These are phyloP conservation scores for Dactylella cylindrospora DNA, from an alignment of 2,329 filamentous ascomycete genomes.

Conservation along the genomic window DNA sequence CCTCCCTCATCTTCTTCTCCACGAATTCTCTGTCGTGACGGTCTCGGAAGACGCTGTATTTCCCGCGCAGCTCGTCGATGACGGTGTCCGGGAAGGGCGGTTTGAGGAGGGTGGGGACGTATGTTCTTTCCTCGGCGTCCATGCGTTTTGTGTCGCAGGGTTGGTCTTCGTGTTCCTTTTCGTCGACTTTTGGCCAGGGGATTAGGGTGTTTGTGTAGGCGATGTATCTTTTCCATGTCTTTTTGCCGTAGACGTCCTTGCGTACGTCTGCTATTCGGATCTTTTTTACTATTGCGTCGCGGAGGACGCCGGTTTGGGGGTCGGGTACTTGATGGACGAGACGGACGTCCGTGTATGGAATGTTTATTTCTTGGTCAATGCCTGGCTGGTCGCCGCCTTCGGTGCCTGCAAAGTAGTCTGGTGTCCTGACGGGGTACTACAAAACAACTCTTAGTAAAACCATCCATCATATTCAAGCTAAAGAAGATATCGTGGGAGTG, in stretches of 20 bases:
- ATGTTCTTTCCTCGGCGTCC: conserved; percentile 73
- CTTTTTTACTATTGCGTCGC: conserved; percentile 76
- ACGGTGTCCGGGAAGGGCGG: conserved; percentile 77
- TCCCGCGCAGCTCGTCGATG: conserved; percentile 81
- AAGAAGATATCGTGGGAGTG: neutral
- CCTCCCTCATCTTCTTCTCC: conserved; percentile 64
- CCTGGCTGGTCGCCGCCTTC: conserved; percentile 54
- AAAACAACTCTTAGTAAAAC: neutral
- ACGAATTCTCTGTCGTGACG: conserved; percentile 76
- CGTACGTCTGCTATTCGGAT: conserved; percentile 60
- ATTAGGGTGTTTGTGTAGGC: conserved; percentile 67
- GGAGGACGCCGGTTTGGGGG: conserved; percentile 63
- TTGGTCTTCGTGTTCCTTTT: conserved; percentile 59
- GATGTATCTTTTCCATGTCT: conserved; percentile 62
- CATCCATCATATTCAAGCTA: neutral
- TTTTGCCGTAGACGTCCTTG: conserved; percentile 58
- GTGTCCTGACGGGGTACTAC: conserved; percentile 38
- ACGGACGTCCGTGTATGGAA: conserved; percentile 72
- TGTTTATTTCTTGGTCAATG: conserved; percentile 57
- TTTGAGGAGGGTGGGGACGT: conserved; percentile 72
- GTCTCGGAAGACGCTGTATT: conserved; percentile 77
- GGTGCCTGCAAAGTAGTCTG: conserved; percentile 36
- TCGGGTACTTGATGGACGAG: conserved; percentile 77
- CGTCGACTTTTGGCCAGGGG: conserved; percentile 68
- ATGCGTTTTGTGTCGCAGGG: conserved; percentile 72